phyloP scores from a whole-genome alignment of 176 grass and related monocot species.

The Cenchrus americanus region DNA sequence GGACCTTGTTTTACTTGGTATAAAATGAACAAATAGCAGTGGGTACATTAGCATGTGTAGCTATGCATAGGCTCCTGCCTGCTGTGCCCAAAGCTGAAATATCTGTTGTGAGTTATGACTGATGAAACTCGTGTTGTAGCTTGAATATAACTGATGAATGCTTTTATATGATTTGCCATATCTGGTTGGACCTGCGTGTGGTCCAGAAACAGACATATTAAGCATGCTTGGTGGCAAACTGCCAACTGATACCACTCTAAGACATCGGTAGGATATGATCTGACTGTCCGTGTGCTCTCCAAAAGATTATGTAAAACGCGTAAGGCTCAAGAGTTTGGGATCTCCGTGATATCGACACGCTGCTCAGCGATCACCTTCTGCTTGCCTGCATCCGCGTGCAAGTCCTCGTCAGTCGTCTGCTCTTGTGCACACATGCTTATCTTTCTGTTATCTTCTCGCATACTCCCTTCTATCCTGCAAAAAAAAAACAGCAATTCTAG shows the following conservation, averaged over 20 bases:
- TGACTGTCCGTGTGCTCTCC: not conserved
- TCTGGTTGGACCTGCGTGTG: slow-evolving; percentile 1
- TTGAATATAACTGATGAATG: not conserved
- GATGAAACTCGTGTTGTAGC: not conserved
- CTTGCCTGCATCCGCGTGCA: slow-evolving; percentile 22
- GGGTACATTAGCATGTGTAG: not conserved
- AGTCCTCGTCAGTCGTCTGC: not conserved
- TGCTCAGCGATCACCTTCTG: not conserved
- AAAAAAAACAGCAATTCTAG: too few species aligned
- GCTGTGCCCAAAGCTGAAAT: not conserved
- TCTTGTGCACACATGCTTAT: not conserved
- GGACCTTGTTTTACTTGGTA: not conserved
- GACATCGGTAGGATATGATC: not conserved
- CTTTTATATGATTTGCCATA: not conserved
- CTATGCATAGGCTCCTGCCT: not conserved
- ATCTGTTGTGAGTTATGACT: not conserved
- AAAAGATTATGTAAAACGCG: slow-evolving; percentile 29
- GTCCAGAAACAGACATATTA: not conserved
- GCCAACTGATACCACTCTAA: not conserved
- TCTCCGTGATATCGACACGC: not conserved
- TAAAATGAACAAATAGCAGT: not conserved
- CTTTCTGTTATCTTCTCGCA: not conserved
- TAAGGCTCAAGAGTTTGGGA: slow-evolving; percentile 16
- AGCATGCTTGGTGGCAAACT: not conserved
- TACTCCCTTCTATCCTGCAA: not conserved